These are phyloP conservation scores for Claviceps sp. DNA, from an alignment of 2,329 filamentous ascomycete species.

Conservation along the genomic window DNA sequence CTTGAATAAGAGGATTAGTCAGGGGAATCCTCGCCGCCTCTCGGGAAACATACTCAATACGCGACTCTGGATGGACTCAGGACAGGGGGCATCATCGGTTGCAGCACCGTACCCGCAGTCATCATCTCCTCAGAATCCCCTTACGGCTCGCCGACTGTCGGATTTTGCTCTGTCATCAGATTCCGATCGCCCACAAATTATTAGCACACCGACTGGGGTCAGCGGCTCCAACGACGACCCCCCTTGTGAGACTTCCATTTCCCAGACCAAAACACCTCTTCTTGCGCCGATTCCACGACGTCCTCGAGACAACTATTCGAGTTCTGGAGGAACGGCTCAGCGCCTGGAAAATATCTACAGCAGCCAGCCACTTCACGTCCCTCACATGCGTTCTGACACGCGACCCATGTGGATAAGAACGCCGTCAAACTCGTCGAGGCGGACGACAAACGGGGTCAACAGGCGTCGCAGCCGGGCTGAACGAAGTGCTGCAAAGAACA, in stretches of 20 bases:
- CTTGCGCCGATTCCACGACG: conserved; percentile 40
- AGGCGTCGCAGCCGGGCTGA: conserved; percentile 42
- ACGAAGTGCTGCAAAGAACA: conserved; percentile 47
- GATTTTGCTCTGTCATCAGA: conserved; percentile 10
- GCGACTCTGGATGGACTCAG: conserved; percentile 2
- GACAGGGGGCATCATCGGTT: neutral
- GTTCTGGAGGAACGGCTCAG: conserved; percentile 32
- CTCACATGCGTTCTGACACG: conserved; percentile 6
- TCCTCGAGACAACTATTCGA: conserved; percentile 23
- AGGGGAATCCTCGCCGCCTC: conserved; percentile 25
- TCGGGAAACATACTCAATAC: conserved; percentile 26
- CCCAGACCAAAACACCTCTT: conserved; percentile 30
- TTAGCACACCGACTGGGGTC: conserved; percentile 45
- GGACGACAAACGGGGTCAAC: conserved; percentile 29
- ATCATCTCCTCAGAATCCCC: neutral
- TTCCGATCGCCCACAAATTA: conserved; percentile 43
- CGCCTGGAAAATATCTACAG: conserved; percentile 43
- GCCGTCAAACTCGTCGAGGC: conserved; percentile 19
- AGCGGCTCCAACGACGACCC: conserved; percentile 39
- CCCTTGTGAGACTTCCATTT: conserved; percentile 20
- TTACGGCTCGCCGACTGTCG: neutral
- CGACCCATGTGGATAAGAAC: conserved; percentile 23
- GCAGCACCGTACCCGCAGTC: neutral
- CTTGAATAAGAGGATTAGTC: conserved; percentile 24
- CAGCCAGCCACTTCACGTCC: conserved; percentile 10